Base-by-base conservation (phyloP, 1,284 basidiomycete species). In the Papiliotrema nemorosa region DNA sequence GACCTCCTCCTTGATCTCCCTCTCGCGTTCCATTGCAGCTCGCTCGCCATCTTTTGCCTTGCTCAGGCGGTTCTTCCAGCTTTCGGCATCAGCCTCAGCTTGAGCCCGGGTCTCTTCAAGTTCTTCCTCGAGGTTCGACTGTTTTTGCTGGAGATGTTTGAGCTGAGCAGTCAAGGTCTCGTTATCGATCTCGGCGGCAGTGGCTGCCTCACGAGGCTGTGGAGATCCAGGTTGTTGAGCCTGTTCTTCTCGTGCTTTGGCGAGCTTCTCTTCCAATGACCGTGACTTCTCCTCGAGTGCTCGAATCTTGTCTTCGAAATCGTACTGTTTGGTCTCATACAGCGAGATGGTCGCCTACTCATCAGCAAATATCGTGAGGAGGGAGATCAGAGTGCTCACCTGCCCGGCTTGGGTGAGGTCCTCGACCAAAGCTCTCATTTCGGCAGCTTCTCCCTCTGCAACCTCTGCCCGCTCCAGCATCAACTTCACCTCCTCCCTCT, bases 321-420 rank as follows among this genome's bases (percentile, higher is more conserved):
- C 88, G 64, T 90, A 90, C 44, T 86, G 82, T 58, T 82, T 80
- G 21, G 78, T 77, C 76, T 97, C 92, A 66, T 96, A 96, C 31
- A 94, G 78, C 31, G 87, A 88, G 58, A 92, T 91, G 1, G 88
- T 91, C 81, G 91, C 88, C 87, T 90, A 50, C n/a, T n/a, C n/a
- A n/a, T n/a, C n/a, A n/a, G n/a, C n/a, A n/a, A n/a, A n/a, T n/a
- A n/a, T n/a, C n/a, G n/a, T n/a, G n/a, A n/a, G n/a, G n/a, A n/a
- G n/a, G n/a, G n/a, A n/a, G n/a, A n/a, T n/a, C n/a, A n/a, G n/a
- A n/a, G 3, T 14, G 60, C 69, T 62, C 52, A 72, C 70, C 52
- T 69, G 67, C 3, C 71, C 71, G 6, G 71, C 69, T 13, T 64
- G 63, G 0, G 65, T 69, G 42, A 75, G 50, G 50, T 72, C 64